Percentiles rank a stretch among this genome's conserved stretches.
These are phyloP conservation scores for Colletotrichum sp. DNA, from an alignment of 2,329 filamentous ascomycete genomes.

Conservation along the genomic window DNA sequence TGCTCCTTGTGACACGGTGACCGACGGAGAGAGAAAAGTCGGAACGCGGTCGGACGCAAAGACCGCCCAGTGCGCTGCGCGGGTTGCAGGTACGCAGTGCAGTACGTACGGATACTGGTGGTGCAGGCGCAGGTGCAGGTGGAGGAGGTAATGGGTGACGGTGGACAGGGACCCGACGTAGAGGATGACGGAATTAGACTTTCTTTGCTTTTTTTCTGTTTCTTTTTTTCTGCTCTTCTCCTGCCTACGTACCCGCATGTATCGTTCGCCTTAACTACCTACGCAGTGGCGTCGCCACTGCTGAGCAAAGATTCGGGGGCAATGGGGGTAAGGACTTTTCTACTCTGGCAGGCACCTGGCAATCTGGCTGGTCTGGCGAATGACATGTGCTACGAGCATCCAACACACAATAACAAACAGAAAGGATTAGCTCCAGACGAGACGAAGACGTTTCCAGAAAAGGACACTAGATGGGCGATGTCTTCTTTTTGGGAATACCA, in stretches of 20 bases:
- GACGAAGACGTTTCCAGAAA: neutral
- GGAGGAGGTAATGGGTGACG: neutral
- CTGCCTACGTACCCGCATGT: neutral
- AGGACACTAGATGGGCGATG: neutral
- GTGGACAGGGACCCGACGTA: neutral
- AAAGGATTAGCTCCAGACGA: neutral
- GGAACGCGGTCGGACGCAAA: conserved; percentile 4
- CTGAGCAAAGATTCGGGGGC: neutral
- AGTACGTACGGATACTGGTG: neutral
- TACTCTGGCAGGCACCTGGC: neutral
- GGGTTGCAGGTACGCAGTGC: neutral
- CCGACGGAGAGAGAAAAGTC: neutral
- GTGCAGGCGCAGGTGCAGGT: neutral
- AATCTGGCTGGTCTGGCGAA: neutral
- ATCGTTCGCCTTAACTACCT: neutral
- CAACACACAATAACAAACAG: conserved; percentile 3
- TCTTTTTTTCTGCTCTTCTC: neutral
- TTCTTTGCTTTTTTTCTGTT: neutral
- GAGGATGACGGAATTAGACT: neutral
- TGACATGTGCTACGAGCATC: neutral
- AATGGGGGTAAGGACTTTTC: neutral
- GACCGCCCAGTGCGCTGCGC: neutral
- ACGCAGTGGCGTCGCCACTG: neutral
- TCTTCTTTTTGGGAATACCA: neutral
- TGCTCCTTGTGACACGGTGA: neutral